Conservation (phyloP, 495 filamentous ascomycete genomes). For the Saxispiralis lemnorum region DNA sequence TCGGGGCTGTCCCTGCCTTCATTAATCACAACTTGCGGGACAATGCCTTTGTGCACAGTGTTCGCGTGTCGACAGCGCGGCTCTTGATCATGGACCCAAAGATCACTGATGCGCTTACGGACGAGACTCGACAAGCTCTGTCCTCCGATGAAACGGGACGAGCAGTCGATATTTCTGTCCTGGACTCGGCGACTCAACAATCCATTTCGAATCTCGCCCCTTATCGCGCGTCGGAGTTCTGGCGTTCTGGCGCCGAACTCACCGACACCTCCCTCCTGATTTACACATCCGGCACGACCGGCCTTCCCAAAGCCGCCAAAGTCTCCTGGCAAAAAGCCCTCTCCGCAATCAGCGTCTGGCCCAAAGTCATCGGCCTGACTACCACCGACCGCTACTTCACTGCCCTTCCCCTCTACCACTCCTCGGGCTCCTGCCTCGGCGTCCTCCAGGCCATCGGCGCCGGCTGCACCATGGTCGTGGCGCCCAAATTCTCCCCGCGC, state of each 20-base stretch:
- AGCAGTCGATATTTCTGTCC: slow-evolving; percentile 2
- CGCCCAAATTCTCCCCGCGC: slow-evolving; percentile 63
- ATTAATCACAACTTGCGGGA: slow-evolving; percentile 84
- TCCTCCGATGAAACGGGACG: slow-evolving; percentile 11
- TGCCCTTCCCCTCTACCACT: slow-evolving; percentile 90
- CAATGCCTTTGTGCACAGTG: slow-evolving; percentile 60
- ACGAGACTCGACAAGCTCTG: slow-evolving; percentile 32
- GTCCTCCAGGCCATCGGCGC: slow-evolving; percentile 39
- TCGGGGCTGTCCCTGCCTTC: slow-evolving; percentile 78
- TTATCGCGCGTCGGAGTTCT: slow-evolving; percentile 41
- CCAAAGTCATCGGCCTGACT: slow-evolving; percentile 39
- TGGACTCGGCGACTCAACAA: no score
- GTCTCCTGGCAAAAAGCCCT: slow-evolving; percentile 58
- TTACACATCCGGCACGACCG: slow-evolving; percentile 72
- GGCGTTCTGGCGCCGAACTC: slow-evolving; percentile 32
- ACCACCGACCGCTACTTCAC: slow-evolving; percentile 63
- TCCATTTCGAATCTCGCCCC: neutral
- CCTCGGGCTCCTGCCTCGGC: slow-evolving; percentile 59
- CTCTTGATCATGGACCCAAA: slow-evolving; percentile 52
- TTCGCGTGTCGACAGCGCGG: slow-evolving; percentile 49
- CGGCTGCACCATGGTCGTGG: slow-evolving; percentile 51
- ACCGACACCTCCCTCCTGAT: slow-evolving; percentile 57
- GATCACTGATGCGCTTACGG: slow-evolving; percentile 34
- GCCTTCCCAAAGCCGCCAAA: slow-evolving; percentile 78
- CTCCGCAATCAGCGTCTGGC: slow-evolving; percentile 35